phyloP scores from a whole-genome alignment of 2,329 filamentous ascomycete species.

The Coniochaeta prunicola region DNA sequence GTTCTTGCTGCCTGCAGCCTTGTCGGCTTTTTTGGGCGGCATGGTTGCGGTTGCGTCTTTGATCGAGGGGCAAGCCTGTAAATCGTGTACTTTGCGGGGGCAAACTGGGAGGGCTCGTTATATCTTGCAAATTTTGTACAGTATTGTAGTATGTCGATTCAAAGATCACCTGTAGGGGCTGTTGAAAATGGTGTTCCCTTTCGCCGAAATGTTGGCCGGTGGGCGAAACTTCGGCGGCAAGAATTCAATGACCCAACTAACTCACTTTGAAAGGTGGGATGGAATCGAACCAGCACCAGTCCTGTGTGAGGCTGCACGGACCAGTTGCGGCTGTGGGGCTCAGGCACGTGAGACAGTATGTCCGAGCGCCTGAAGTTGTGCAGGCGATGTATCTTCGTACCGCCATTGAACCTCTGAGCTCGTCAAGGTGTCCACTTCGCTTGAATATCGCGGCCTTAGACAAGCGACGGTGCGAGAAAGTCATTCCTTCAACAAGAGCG shows the following conservation, averaged over 20 bases:
- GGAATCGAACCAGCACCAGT: not conserved
- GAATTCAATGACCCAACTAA: not conserved
- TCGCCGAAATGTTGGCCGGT: not conserved
- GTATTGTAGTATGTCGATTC: not conserved
- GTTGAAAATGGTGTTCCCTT: no score
- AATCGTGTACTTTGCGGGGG: no score
- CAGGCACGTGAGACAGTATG: not conserved
- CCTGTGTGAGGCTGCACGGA: not conserved
- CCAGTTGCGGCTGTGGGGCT: not conserved
- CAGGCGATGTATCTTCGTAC: not conserved
- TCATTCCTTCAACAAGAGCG: not conserved
- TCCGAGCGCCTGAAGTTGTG: not conserved
- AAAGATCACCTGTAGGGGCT: no score
- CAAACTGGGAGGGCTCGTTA: not conserved
- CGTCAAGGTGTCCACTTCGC: not conserved
- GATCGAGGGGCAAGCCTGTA: no score
- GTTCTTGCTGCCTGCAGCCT: conserved; percentile 41
- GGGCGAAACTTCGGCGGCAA: not conserved
- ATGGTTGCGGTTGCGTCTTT: conserved; percentile 41
- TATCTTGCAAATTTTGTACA: not conserved
- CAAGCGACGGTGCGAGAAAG: not conserved
- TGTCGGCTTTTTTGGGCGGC: conserved; percentile 62
- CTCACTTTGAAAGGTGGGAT: not conserved
- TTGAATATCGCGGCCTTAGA: not conserved
- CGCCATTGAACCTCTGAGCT: not conserved